These are phyloP conservation scores for Rhynchosporium secalis DNA, from an alignment of 2,329 filamentous ascomycete genomes.

Conservation along the genomic window DNA sequence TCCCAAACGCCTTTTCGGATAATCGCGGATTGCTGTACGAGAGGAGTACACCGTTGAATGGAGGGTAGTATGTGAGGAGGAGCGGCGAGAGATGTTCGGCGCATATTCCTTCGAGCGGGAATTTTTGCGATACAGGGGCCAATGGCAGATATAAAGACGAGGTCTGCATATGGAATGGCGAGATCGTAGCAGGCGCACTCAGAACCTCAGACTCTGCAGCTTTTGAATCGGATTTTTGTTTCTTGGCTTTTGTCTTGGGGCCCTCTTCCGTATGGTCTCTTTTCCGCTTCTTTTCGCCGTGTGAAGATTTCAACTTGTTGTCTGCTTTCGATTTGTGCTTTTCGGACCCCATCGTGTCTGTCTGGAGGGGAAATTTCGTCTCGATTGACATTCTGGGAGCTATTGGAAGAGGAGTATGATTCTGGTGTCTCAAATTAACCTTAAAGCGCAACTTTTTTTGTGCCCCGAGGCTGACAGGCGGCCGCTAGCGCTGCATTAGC, in stretches of 20 bases:
- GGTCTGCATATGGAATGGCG: conserved; percentile 77
- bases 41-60: conserved; percentile 72
- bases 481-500: conserved; percentile 27
- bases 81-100: conserved; percentile 75
- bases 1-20: conserved; percentile 56
- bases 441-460: conserved; percentile 25
- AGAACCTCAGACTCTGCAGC: conserved; percentile 21
- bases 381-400: conserved; percentile 35
- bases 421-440: conserved; percentile 16
- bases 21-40: conserved; percentile 70
- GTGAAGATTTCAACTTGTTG: conserved; percentile 41
- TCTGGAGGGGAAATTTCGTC: conserved; percentile 19
- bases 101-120: conserved; percentile 69
- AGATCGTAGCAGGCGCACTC: conserved; percentile 42
- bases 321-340: conserved; percentile 38
- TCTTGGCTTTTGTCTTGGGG: conserved; percentile 48
- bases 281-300: conserved; percentile 47
- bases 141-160: conserved; percentile 79
- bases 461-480: conserved; percentile 29
- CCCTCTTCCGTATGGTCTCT: conserved; percentile 43
- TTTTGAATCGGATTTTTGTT: conserved; percentile 44
- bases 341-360: conserved; percentile 26
- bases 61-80: conserved; percentile 73
- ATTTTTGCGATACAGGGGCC: conserved; percentile 67
- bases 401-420: conserved; percentile 1